Evolutionary conservation across 768 basidiomycete species (phyloP).

Genomic region (Tricholoma sp.): DNA sequence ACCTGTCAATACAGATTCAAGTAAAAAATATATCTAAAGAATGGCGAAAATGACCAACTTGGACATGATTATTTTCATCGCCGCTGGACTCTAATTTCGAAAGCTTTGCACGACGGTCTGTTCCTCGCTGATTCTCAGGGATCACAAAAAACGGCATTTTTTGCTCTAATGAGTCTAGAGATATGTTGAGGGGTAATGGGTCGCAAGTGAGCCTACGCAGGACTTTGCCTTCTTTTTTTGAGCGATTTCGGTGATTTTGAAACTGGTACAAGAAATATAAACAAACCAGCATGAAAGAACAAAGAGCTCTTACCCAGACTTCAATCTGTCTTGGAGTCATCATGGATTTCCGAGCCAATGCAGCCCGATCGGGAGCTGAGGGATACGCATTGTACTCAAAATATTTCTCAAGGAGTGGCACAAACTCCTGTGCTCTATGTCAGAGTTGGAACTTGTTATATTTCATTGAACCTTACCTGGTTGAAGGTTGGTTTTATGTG

Average conservation of each 20-base stretch:
- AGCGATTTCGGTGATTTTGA: slow-evolving; percentile 46
- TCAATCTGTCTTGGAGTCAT: slow-evolving; percentile 47
- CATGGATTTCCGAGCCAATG: slow-evolving; percentile 36
- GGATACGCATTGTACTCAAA: slow-evolving; percentile 49
- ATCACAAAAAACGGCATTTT: slow-evolving; percentile 22
- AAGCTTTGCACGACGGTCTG: slow-evolving; percentile 1
- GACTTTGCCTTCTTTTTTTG: slow-evolving; percentile 23
- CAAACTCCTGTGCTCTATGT: slow-evolving; percentile 31
- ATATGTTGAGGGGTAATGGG: slow-evolving; percentile 15
- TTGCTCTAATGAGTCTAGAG: slow-evolving; percentile 17
- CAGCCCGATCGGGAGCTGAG: slow-evolving; percentile 28
- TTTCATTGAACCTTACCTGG: no score
- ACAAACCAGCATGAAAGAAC: no score
- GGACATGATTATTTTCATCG: neutral
- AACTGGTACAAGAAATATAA: slow-evolving; percentile 30
- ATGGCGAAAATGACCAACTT: neutral
- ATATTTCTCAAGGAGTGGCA: slow-evolving; percentile 41
- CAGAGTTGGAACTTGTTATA: no score
- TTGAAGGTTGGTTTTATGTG: no score
- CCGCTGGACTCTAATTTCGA: slow-evolving; percentile 5
- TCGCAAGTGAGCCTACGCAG: slow-evolving; percentile 16
- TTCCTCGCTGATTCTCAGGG: slow-evolving; percentile 10
- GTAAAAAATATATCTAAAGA: neutral
- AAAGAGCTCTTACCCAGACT: slow-evolving; percentile 56
- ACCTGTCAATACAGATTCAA: neutral